Evolutionary conservation across 2,329 filamentous ascomycete species (phyloP).

Genomic region (Sporothrix pallida): DNA sequence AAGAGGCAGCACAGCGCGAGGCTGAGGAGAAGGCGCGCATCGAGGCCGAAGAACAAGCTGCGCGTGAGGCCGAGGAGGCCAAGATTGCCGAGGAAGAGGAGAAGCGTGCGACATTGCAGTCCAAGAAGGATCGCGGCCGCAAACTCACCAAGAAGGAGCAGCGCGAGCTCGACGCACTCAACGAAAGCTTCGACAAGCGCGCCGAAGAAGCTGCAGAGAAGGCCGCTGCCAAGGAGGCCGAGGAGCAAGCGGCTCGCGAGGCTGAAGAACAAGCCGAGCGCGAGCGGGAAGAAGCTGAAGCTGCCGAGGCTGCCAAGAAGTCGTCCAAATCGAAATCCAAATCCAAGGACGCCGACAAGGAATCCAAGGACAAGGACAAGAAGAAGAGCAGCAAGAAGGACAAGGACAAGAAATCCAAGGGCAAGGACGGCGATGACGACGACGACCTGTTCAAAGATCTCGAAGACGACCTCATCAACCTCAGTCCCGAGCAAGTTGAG

Average conservation of each 20-base stretch:
- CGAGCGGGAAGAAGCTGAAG: constrained; percentile 47
- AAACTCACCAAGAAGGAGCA: constrained; percentile 44
- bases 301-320: constrained; percentile 37
- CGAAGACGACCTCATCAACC: constrained; percentile 44
- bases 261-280: constrained; percentile 44
- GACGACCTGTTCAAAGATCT: constrained; percentile 42
- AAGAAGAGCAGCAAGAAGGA: constrained; percentile 38
- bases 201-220: constrained; percentile 43
- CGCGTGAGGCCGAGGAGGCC: constrained; percentile 45
- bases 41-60: constrained; percentile 42
- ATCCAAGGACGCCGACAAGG: constrained; percentile 39
- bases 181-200: constrained; percentile 44
- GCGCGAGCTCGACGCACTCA: constrained; percentile 46
- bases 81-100: constrained; percentile 49
- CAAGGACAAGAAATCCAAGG: constrained; percentile 39
- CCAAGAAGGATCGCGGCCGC: constrained; percentile 42
- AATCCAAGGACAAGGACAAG: constrained; percentile 38
- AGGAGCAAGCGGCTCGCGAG: constrained; percentile 47
- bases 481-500: constrained; percentile 52
- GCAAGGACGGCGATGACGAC: constrained; percentile 43
- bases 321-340: constrained; percentile 49
- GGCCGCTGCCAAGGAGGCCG: constrained; percentile 45
- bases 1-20: constrained; percentile 49
- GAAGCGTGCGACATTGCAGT: constrained; percentile 44
- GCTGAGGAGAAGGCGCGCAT: constrained; percentile 46